phyloP scores from a whole-genome alignment of 192 early-diverging fungal genomes.

The Spizellomyces punctatus region DNA sequence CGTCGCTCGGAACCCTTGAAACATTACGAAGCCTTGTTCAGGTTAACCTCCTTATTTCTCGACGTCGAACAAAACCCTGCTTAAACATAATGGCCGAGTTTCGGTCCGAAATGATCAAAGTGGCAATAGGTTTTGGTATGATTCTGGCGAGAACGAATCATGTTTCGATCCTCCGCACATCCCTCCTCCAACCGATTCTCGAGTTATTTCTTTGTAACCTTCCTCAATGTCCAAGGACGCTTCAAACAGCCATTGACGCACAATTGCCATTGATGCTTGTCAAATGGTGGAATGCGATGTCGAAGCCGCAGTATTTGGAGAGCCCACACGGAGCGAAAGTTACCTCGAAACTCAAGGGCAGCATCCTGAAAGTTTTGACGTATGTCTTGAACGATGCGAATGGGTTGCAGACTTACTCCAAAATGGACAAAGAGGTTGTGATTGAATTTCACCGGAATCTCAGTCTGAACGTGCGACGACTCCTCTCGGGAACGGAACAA shows the following conservation, averaged over 20 bases:
- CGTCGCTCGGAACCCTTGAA: neutral
- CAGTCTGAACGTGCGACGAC: neutral
- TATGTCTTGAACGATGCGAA: neutral
- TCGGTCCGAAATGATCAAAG: neutral
- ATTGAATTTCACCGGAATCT: neutral
- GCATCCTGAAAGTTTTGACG: slow-evolving; percentile 6
- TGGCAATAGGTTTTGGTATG: neutral
- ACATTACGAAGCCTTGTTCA: neutral
- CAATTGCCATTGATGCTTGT: neutral
- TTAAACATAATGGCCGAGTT: neutral
- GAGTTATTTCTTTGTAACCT: neutral
- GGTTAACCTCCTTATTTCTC: neutral
- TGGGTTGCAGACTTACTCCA: slow-evolving; percentile 2
- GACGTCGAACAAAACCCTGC: neutral
- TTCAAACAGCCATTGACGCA: neutral
- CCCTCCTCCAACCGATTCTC: neutral
- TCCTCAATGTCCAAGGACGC: neutral
- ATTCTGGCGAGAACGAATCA: neutral
- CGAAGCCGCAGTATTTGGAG: neutral
- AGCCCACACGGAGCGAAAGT: neutral
- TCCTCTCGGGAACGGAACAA: neutral
- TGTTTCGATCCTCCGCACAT: neutral
- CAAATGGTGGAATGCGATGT: slow-evolving; percentile 2
- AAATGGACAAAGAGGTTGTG: neutral
- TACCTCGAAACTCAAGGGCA: neutral